A percentile compares a stretch with the other conserved stretches of the same genome.
Evolutionary conservation across 108 stramenopile species (phyloP).

Genomic region (Skeletonema potamos): DNA sequence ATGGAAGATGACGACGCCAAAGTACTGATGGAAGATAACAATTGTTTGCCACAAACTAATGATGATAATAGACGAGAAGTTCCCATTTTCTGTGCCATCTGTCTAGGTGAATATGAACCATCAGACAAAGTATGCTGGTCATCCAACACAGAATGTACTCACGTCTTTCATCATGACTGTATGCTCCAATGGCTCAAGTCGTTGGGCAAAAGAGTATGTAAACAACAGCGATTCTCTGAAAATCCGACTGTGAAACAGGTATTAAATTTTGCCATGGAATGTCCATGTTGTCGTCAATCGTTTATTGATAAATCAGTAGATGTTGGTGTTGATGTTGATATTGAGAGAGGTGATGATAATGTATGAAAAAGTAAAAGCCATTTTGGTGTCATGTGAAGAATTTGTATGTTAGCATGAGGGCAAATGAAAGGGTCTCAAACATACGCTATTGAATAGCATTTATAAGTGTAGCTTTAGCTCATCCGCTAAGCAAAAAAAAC

Average conservation of each 20-base stretch:
- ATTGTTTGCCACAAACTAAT: not conserved
- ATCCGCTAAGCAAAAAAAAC: no score
- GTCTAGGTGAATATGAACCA: slow-evolving; percentile 25
- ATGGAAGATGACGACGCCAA: not conserved
- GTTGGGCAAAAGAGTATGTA: slow-evolving; percentile 1
- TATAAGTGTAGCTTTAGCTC: no score
- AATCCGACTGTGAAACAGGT: not conserved
- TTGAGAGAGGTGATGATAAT: not conserved
- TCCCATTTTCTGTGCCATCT: slow-evolving; percentile 39
- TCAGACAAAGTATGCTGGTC: slow-evolving; percentile 26
- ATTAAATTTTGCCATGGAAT: slow-evolving; percentile 20
- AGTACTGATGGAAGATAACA: not conserved
- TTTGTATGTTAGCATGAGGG: not conserved
- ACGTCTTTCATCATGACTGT: slow-evolving; percentile 47
- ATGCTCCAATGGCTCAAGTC: slow-evolving; percentile 31
- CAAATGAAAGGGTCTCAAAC: no score
- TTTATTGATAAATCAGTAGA: slow-evolving; percentile 9
- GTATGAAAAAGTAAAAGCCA: not conserved
- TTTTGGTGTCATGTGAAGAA: not conserved
- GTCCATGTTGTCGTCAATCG: slow-evolving; percentile 43
- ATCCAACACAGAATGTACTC: slow-evolving; percentile 29
- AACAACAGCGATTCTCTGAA: slow-evolving; percentile 8
- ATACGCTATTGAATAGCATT: no score
- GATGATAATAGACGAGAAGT: slow-evolving; percentile 7
- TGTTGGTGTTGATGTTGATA: not conserved